A percentile compares a stretch with the other conserved stretches of the same genome.
Evolutionary conservation across 2,329 filamentous ascomycete genomes (phyloP).

Genomic region (Whalleya microplaca): DNA sequence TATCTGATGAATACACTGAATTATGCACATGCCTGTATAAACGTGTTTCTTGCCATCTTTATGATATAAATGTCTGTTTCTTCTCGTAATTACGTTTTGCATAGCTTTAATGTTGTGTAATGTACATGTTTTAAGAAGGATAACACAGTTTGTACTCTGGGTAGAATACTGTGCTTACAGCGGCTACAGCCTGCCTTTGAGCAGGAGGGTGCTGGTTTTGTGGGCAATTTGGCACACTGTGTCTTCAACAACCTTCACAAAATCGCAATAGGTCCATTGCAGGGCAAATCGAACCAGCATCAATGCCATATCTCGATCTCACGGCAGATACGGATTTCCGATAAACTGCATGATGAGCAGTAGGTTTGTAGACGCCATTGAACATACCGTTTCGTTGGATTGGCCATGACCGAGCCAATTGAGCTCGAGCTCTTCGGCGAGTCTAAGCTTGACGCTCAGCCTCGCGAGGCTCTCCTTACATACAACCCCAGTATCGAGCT

Average conservation of each 20-base stretch:
- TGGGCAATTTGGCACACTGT: constrained; percentile 3
- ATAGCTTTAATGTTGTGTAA: neutral
- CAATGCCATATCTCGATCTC: constrained; percentile 2
- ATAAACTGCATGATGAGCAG: constrained; percentile 24
- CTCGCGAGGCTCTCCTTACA: constrained; percentile 63
- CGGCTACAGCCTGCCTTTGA: neutral
- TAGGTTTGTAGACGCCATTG: neutral
- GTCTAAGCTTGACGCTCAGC: constrained; percentile 58
- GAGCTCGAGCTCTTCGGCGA: constrained; percentile 57
- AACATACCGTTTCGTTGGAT: constrained; percentile 17
- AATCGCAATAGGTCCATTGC: constrained; percentile 17
- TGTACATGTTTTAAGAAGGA: neutral
- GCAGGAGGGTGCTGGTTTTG: neutral
- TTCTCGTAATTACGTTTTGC: neutral
- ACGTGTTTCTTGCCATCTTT: neutral
- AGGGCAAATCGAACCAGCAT: constrained; percentile 26
- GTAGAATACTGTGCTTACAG: neutral
- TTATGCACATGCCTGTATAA: neutral
- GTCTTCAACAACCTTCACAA: constrained; percentile 13
- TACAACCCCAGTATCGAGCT: constrained; percentile 88
- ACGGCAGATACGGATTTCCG: neutral
- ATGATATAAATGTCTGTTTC: neutral
- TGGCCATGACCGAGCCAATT: constrained; percentile 34
- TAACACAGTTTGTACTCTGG: neutral
- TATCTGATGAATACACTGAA: neutral